Conservation (phyloP, 164 flowering plant species). For the Macadamia integrifolia region DNA sequence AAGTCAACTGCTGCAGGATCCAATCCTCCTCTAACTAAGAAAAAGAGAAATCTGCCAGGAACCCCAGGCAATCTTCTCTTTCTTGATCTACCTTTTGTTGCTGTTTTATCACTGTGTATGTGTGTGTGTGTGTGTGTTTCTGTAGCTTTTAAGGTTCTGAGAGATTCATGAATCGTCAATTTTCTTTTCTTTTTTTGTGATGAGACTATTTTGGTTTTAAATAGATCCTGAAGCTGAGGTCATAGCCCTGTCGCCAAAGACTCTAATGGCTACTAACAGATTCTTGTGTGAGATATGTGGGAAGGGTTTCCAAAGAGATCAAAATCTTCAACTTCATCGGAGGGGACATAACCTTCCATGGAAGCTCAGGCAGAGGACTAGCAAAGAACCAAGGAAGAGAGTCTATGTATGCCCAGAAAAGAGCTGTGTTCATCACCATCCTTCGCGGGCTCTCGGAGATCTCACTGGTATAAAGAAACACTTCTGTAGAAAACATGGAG, state of each 20-base stretch:
- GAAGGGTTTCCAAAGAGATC: slow-evolving; percentile 94
- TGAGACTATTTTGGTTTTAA: neutral
- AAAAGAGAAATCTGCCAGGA: slow-evolving; percentile 86
- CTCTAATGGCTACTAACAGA: slow-evolving; percentile 93
- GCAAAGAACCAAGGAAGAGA: slow-evolving; percentile 60
- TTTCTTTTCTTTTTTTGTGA: slow-evolving; percentile 1
- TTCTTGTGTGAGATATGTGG: slow-evolving; percentile 95
- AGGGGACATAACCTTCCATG: slow-evolving; percentile 96
- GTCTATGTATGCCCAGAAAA: slow-evolving; percentile 93
- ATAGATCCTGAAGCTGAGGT: slow-evolving; percentile 97
- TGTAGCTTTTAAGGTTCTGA: slow-evolving; percentile 5
- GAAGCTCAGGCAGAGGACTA: slow-evolving; percentile 88
- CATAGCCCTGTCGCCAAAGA: slow-evolving; percentile 81
- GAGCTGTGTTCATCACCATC: slow-evolving; percentile 78
- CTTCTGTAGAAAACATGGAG: slow-evolving; percentile 89
- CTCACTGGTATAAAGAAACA: slow-evolving; percentile 94
- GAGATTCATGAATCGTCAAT: neutral
- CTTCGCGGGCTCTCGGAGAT: slow-evolving; percentile 95
- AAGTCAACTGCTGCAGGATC: slow-evolving; percentile 32
- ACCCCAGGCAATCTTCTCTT: slow-evolving; percentile 52
- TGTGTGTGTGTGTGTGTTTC: slow-evolving; percentile 4
- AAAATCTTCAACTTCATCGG: slow-evolving; percentile 84
- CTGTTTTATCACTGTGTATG: neutral
- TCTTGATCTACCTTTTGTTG: neutral
- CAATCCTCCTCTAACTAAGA: slow-evolving; percentile 49